These are phyloP conservation scores for Daldinia loculata DNA, from an alignment of 495 filamentous ascomycete genomes.

Conservation along the genomic window DNA sequence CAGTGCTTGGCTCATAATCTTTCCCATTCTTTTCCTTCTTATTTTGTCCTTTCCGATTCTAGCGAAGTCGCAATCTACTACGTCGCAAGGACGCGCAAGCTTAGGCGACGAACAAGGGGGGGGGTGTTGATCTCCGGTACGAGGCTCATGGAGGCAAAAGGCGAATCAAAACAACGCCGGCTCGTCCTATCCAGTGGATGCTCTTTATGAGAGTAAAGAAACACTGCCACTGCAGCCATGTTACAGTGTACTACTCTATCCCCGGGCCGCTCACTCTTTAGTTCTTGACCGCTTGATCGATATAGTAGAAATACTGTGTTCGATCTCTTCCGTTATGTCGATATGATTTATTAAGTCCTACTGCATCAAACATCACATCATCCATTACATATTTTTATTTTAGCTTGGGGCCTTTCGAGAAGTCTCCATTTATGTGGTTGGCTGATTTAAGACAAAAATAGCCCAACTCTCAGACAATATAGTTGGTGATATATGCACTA, in stretches of 20 bases:
- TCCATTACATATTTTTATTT: neutral
- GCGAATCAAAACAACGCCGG: constrained; percentile 11
- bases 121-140: constrained; percentile 16
- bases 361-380: neutral
- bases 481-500: neutral
- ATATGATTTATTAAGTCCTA: too few species aligned
- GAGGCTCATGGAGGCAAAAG: constrained; percentile 18
- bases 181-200: constrained; percentile 12
- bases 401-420: neutral
- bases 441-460: neutral
- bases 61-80: constrained; percentile 26
- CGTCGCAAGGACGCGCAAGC: constrained; percentile 39
- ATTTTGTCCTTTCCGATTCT: constrained; percentile 1
- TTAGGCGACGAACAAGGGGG: constrained; percentile 5
- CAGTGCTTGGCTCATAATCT: neutral
- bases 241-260: constrained; percentile 19
- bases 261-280: neutral
- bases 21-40: constrained; percentile 7
- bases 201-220: neutral
- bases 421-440: neutral
- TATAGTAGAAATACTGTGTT: neutral
- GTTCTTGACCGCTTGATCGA: constrained; percentile 17
- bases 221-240: constrained; percentile 31
- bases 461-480: neutral
- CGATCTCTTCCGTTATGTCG: neutral